Percentiles rank a stretch among this genome's conserved stretches.
Conservation (phyloP, 208 protist genomes). For the Crithidia acanthocephali region DNA sequence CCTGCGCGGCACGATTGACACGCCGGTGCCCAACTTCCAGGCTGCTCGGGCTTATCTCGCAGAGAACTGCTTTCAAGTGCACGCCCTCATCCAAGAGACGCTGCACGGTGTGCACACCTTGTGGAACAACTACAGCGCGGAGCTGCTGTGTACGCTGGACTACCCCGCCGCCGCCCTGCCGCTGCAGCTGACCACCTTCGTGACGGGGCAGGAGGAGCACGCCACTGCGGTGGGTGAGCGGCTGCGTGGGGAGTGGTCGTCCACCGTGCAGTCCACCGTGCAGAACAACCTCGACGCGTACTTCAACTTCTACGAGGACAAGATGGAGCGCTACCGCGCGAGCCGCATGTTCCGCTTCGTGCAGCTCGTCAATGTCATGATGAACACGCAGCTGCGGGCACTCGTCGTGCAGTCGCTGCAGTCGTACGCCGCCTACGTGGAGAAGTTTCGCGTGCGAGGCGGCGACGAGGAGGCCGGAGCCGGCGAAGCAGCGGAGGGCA, state of each 20-base stretch:
- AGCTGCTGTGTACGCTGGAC: slow-evolving; percentile 67
- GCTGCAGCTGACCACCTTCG: slow-evolving; percentile 77
- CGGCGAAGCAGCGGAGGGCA: slow-evolving; percentile 33
- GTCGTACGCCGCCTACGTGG: slow-evolving; percentile 78
- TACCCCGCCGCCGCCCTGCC: slow-evolving; percentile 57
- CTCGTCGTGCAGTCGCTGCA: slow-evolving; percentile 78
- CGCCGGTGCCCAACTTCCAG: slow-evolving; percentile 83
- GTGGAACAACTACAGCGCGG: slow-evolving; percentile 70
- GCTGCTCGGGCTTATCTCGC: slow-evolving; percentile 58
- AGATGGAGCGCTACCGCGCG: slow-evolving; percentile 76
- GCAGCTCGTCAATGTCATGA: slow-evolving; percentile 91
- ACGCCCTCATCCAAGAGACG: slow-evolving; percentile 82
- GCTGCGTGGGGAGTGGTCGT: slow-evolving; percentile 92
- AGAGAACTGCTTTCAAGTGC: slow-evolving; percentile 92
- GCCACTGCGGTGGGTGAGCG: slow-evolving; percentile 71
- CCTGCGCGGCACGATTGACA: slow-evolving; percentile 81
- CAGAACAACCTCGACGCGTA: slow-evolving; percentile 94
- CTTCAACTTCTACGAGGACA: slow-evolving; percentile 96
- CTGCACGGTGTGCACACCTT: slow-evolving; percentile 80
- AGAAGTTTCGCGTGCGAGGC: slow-evolving; percentile 51
- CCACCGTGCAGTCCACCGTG: slow-evolving; percentile 90
- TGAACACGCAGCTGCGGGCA: slow-evolving; percentile 87
- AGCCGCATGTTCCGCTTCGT: slow-evolving; percentile 93
- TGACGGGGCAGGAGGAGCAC: slow-evolving; percentile 62
- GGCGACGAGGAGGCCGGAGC: slow-evolving; percentile 7